A percentile compares a stretch with the other conserved stretches of the same genome.
phyloP scores from a whole-genome alignment of 805 yeast genomes.

The Starmerella apicola region DNA sequence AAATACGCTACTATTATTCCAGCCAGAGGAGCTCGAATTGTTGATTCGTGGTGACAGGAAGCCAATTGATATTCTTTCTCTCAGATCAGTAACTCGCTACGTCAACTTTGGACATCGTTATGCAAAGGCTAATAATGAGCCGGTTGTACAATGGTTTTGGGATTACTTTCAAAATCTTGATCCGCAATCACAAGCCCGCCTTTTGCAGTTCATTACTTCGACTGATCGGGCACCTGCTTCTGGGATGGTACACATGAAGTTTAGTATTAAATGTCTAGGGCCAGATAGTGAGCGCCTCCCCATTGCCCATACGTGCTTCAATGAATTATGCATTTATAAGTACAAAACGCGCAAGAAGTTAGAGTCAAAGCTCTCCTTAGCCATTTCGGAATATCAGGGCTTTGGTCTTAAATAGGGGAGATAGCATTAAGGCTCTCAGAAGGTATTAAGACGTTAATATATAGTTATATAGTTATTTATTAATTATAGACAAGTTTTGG shows the following conservation, averaged over 20 bases:
- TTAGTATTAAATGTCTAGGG: slow-evolving; percentile 52
- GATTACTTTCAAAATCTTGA: slow-evolving; percentile 43
- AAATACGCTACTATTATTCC: slow-evolving; percentile 64
- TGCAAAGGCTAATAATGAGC: slow-evolving; percentile 23
- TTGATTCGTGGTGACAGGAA: slow-evolving; percentile 68
- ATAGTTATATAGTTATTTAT: neutral
- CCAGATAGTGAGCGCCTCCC: slow-evolving; percentile 49
- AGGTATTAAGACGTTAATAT: too few species aligned
- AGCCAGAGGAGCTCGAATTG: slow-evolving; percentile 69
- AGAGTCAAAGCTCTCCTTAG: slow-evolving; percentile 44
- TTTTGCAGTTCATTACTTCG: slow-evolving; percentile 74
- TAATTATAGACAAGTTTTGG: neutral
- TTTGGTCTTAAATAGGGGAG: slow-evolving; percentile 55
- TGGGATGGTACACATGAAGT: slow-evolving; percentile 63
- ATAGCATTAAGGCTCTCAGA: neutral
- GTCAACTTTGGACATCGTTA: slow-evolving; percentile 43
- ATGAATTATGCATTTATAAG: slow-evolving; percentile 66
- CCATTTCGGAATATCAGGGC: slow-evolving; percentile 71
- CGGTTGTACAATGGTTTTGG: slow-evolving; percentile 77
- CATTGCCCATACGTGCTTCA: slow-evolving; percentile 87
- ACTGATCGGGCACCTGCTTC: slow-evolving; percentile 89
- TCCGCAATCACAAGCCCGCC: slow-evolving; percentile 41
- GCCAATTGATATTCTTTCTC: slow-evolving; percentile 50
- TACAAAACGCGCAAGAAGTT: slow-evolving; percentile 48
- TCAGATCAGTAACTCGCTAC: slow-evolving; percentile 64